Evolutionary conservation across 1,284 basidiomycete genomes (phyloP).

Genomic region (Ganoderma leucocontextum): DNA sequence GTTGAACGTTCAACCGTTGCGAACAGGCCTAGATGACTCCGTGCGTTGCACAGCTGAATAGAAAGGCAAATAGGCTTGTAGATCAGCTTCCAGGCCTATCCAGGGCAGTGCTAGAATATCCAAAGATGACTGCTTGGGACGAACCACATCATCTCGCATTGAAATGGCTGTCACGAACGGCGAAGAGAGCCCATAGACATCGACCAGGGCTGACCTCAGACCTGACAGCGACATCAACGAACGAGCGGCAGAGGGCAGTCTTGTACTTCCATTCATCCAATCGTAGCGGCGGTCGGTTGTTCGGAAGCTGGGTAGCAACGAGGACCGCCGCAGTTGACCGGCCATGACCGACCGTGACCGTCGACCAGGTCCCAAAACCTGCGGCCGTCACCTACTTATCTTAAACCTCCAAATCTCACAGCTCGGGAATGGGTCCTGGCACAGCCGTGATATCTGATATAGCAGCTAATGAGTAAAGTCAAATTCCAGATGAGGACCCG

Average conservation of each 20-base stretch:
- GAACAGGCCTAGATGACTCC: not conserved
- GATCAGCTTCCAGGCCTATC: not conserved
- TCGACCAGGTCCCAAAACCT: not conserved
- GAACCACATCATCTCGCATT: too few species aligned
- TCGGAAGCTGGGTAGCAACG: not conserved
- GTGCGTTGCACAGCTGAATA: not conserved
- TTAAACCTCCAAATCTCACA: not conserved
- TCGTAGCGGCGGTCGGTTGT: not conserved
- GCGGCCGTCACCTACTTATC: not conserved
- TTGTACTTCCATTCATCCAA: not conserved
- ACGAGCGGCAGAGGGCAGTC: not conserved
- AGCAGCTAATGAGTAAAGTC: not conserved
- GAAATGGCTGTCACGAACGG: too few species aligned
- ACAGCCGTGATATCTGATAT: not conserved
- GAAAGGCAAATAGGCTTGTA: not conserved
- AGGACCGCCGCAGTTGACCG: constrained; percentile 4
- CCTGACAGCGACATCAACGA: not conserved
- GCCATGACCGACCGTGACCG: not conserved
- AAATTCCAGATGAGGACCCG: not conserved
- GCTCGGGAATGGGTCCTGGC: not conserved
- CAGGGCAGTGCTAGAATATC: not conserved
- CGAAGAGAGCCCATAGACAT: not conserved
- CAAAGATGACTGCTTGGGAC: not conserved
- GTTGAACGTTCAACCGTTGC: too few species aligned
- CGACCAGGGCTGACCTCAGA: not conserved